Evolutionary conservation across 192 early-diverging fungal species (phyloP).

Genomic region (Gamsiella multidivaricata): DNA sequence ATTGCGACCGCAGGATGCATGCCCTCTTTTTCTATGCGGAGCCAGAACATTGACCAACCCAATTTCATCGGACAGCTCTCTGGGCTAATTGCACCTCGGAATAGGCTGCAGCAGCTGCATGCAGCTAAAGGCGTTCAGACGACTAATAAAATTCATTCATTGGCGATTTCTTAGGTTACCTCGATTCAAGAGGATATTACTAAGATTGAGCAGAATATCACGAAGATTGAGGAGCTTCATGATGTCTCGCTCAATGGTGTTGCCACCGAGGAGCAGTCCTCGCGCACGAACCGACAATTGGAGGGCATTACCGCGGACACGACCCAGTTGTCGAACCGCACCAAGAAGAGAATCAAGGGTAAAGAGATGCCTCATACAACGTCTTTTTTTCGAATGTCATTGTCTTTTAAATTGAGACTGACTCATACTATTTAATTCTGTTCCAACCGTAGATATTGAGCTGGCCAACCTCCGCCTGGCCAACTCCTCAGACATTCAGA

Average conservation of each 20-base stretch:
- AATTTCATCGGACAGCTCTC: neutral
- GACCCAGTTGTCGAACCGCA: slow-evolving; percentile 44
- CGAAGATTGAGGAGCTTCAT: slow-evolving; percentile 53
- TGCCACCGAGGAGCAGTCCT: slow-evolving; percentile 40
- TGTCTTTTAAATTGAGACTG: too few species aligned
- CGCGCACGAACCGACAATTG: slow-evolving; percentile 47
- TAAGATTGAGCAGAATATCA: slow-evolving; percentile 50
- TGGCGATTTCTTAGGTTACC: slow-evolving; percentile 49
- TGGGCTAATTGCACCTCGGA: too few species aligned
- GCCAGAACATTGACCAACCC: neutral
- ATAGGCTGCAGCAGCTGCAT: too few species aligned
- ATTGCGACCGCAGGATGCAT: too few species aligned
- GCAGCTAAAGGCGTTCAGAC: too few species aligned
- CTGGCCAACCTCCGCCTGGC: slow-evolving; percentile 44
- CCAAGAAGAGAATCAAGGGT: slow-evolving; percentile 65
- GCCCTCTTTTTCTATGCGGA: neutral
- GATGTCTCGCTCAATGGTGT: slow-evolving; percentile 50
- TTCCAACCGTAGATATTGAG: slow-evolving; percentile 27
- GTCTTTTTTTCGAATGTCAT: too few species aligned
- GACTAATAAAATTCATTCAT: neutral
- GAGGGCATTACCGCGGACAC: slow-evolving; percentile 52
- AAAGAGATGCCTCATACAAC: neutral
- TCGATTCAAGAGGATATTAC: slow-evolving; percentile 53
- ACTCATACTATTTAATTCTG: too few species aligned
- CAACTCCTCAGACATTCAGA: slow-evolving; percentile 31